Evolutionary conservation across 140 eudicot genomes (phyloP), one percentile per base, ranked within the genome.

Genomic region (Anethum foeniculum): DNA sequence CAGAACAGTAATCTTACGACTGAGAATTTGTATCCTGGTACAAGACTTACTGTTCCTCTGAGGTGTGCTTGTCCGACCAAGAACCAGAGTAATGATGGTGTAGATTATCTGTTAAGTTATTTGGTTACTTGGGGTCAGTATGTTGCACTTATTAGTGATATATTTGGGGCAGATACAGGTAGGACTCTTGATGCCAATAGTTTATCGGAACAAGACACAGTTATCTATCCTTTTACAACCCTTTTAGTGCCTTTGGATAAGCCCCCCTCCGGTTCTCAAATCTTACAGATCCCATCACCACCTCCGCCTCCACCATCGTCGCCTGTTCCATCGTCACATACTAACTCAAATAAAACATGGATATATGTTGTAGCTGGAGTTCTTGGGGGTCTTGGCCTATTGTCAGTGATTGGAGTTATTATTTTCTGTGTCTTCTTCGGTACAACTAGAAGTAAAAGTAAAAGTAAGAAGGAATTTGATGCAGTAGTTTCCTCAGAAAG

Each of bases 11-110:
- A 78, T 86, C 80, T 41, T 32, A 62, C 92, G 30, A 12, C 81
- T 23, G 14, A 2, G 25, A 8, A 85, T 48, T 79, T 92, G 54
- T 62, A 27, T 76, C 0, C 84, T 75, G 96, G 89, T 76, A 75
- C 80, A 0, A 88, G 81, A 36, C 82, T 96, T 62, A 81, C 52
- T 21, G 93, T 96, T 49, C 99, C 98, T 64, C 77, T 96, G 30
- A 89, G 99, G 81, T 92, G 99, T 77, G 98, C 99, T 81, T 96
- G 99, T 83, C 98, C 97, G 9, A 96, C 99, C 1, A 84, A 79
- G 79, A 88, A 84, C 64, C 99, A 96, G 78, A 85, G 83, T 81
- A 86, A 77, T n/a, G 80, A 7, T 41, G 97, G 97, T 51, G 88
- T 91, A 5, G 85, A 77, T 67, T 96, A 88, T 76, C 54, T 96